Percentiles rank a stretch among this genome's conserved stretches.
phyloP scores from a whole-genome alignment of 2,329 filamentous ascomycete species.

The Apiospora koreana region DNA sequence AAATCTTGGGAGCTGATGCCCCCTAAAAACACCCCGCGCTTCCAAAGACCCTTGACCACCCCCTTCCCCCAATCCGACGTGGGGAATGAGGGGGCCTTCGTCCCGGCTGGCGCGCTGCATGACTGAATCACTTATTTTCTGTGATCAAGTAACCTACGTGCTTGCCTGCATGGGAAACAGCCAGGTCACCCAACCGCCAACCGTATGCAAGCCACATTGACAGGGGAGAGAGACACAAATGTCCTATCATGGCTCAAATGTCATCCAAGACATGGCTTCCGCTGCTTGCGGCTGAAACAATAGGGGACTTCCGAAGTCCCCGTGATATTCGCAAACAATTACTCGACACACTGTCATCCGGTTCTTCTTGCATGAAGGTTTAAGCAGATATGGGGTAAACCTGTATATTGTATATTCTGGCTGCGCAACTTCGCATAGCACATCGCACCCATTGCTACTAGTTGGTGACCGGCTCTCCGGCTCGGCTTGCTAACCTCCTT shows the following conservation, averaged over 20 bases:
- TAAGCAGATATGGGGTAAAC: not conserved
- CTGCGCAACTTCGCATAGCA: too few relatives aligned
- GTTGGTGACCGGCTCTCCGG: too few relatives aligned
- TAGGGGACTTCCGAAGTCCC: not conserved
- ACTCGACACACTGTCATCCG: too few relatives aligned
- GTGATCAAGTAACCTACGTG: not conserved
- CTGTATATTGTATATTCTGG: not conserved
- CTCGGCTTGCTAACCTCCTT: too few relatives aligned
- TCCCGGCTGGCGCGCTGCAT: not conserved
- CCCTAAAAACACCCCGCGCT: not conserved
- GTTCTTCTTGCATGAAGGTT: too few relatives aligned
- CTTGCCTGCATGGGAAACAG: not conserved
- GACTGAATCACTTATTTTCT: not conserved
- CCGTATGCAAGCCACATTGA: not conserved
- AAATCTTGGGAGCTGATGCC: too few relatives aligned
- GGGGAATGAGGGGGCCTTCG: not conserved
- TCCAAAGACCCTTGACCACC: not conserved
- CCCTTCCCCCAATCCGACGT: not conserved
- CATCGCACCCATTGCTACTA: too few relatives aligned
- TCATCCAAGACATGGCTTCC: not conserved
- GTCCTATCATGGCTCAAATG: not conserved
- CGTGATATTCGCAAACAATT: too few relatives aligned
- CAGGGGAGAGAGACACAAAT: not conserved
- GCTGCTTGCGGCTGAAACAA: not conserved
- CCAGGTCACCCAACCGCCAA: not conserved